These are phyloP conservation scores for Penicillium hordei DNA, from an alignment of 2,329 filamentous ascomycete species.

Conservation along the genomic window DNA sequence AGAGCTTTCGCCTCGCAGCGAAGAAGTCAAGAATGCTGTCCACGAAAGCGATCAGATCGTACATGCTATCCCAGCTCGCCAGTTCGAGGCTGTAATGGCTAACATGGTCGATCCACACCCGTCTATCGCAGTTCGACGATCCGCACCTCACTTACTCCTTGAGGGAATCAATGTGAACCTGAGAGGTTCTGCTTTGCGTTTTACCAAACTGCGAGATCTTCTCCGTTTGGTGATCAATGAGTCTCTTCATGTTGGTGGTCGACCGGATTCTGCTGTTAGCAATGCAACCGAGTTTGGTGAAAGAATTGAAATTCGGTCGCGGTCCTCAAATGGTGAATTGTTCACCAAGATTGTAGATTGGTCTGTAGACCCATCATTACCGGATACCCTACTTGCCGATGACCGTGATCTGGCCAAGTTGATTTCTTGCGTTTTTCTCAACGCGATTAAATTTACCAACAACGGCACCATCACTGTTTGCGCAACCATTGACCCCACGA, in stretches of 20 bases:
- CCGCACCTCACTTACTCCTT: conserved; percentile 36
- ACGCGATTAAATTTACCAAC: conserved; percentile 71
- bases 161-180: conserved; percentile 40
- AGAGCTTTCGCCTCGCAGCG: conserved; percentile 40
- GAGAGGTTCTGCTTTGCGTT: conserved; percentile 38
- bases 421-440: conserved; percentile 63
- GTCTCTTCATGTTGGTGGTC: conserved; percentile 49
- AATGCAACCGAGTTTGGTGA: conserved; percentile 47
- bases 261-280: conserved; percentile 49
- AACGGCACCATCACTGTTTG: conserved; percentile 59
- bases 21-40: conserved; percentile 43
- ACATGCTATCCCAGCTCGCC: conserved; percentile 35
- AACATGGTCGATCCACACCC: conserved; percentile 39
- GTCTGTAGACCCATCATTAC: conserved; percentile 49
- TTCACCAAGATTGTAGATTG: conserved; percentile 48
- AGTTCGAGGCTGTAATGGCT: conserved; percentile 43
- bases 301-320: conserved; percentile 46
- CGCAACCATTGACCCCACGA: conserved; percentile 53
- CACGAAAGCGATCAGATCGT: conserved; percentile 46
- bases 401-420: conserved; percentile 64
- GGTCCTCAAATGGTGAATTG: conserved; percentile 47
- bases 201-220: conserved; percentile 48
- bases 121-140: conserved; percentile 38
- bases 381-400: conserved; percentile 53
- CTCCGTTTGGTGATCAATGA: conserved; percentile 50